phyloP scores from a whole-genome alignment of 441 rosid species.

The Isatis lusitanica region DNA sequence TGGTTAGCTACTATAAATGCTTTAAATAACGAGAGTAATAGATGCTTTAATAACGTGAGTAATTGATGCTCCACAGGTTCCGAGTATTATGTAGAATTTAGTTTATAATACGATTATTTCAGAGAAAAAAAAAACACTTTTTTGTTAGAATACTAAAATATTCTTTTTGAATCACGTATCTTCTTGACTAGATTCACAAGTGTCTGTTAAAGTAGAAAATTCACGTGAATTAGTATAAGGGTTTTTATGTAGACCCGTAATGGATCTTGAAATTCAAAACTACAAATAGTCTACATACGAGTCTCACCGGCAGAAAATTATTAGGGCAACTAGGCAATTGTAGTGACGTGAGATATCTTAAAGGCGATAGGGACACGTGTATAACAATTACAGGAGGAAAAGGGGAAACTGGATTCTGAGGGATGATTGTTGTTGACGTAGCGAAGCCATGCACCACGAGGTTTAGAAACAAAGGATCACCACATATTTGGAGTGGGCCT shows the following conservation, averaged over 20 bases:
- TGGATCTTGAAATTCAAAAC: slow-evolving; percentile 12
- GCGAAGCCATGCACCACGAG: slow-evolving; percentile 25
- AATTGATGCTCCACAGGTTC: background rate
- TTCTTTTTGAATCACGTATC: background rate
- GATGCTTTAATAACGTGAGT: no score
- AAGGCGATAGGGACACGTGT: slow-evolving; percentile 34
- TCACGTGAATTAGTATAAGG: background rate
- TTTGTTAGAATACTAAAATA: background rate
- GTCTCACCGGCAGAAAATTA: slow-evolving; percentile 25
- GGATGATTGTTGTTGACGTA: slow-evolving; percentile 30
- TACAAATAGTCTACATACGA: background rate
- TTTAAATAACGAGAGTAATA: background rate
- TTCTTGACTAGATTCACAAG: background rate
- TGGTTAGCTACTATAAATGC: background rate
- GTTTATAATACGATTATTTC: background rate
- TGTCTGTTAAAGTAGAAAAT: background rate
- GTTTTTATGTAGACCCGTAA: background rate
- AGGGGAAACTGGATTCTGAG: slow-evolving; percentile 10
- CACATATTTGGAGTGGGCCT: slow-evolving; percentile 22
- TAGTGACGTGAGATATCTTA: slow-evolving; percentile 16
- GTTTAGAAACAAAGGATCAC: slow-evolving; percentile 18
- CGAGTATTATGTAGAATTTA: background rate
- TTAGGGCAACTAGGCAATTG: slow-evolving; percentile 19
- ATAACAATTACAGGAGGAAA: background rate
- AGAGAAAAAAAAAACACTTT: no score